phyloP scores from a whole-genome alignment of 78 protist genomes.

The slime mould (Dictyostelium discoideum) region dicty_2.7 NC_007088.5:1050501-1051000 shows the following conservation, averaged over 20 bases:
- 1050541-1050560: slow-evolving; percentile 22
- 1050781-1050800: not conserved
- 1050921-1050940: slow-evolving; percentile 65
- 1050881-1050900: slow-evolving; percentile 61
- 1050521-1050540: slow-evolving; percentile 9
- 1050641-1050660: slow-evolving; percentile 78
- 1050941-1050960: slow-evolving; percentile 34
- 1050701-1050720: slow-evolving; percentile 31
- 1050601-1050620: slow-evolving; percentile 58
- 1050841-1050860: not conserved
- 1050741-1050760: not conserved
- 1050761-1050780: not conserved
- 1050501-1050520: slow-evolving; percentile 69
- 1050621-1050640: slow-evolving; percentile 53
- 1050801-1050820: not conserved
- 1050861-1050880: slow-evolving; percentile 71
- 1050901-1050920: slow-evolving; percentile 53
- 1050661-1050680: slow-evolving; percentile 58
- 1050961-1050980: not conserved
- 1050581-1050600: not conserved
- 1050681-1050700: slow-evolving; percentile 64
- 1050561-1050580: slow-evolving; percentile 12
- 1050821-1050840: not conserved
- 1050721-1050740: slow-evolving; percentile 14
- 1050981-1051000: not conserved